Conservation (phyloP, 345 rosid genomes). For the Viola odorata region DNA sequence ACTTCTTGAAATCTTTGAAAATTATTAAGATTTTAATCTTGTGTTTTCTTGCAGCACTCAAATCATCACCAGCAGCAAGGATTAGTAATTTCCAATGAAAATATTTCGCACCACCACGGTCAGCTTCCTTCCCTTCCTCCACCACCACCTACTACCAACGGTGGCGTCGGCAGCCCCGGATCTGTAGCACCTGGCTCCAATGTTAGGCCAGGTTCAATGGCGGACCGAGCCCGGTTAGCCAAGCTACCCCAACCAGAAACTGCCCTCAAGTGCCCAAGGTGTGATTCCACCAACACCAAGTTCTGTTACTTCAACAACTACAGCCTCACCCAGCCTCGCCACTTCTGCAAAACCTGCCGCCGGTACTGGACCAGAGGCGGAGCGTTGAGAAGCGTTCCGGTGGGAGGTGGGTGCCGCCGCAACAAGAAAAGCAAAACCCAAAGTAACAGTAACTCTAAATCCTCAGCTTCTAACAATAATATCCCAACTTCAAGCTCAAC, state of each 20-base stretch:
- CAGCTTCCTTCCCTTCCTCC: constrained; percentile 18
- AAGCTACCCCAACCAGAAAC: constrained; percentile 52
- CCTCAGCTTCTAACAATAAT: constrained; percentile 24
- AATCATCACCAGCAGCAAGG: constrained; percentile 27
- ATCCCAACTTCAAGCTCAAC: constrained; percentile 28
- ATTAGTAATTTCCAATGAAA: no score
- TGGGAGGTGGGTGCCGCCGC: constrained; percentile 72
- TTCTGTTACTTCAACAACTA: constrained; percentile 87
- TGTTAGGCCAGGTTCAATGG: constrained; percentile 59
- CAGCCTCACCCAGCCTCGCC: constrained; percentile 71
- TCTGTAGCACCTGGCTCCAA: constrained; percentile 13
- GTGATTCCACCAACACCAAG: constrained; percentile 71
- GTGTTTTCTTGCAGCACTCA: constrained; percentile 28
- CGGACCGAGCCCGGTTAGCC: constrained; percentile 64
- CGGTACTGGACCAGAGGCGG: constrained; percentile 87
- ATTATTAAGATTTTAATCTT: constrained; percentile 10
- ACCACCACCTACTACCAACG: constrained; percentile 24
- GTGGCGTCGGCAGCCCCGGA: constrained; percentile 22
- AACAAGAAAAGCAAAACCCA: constrained; percentile 54
- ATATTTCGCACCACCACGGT: no score
- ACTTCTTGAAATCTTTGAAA: constrained; percentile 15
- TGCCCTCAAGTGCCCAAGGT: constrained; percentile 67
- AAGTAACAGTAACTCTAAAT: constrained; percentile 21
- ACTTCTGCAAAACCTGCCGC: constrained; percentile 77
- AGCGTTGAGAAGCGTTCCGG: constrained; percentile 64